A percentile compares a stretch with the other conserved stretches of the same genome.
These are phyloP conservation scores for Diaporthe sp. DNA, from an alignment of 2,329 filamentous ascomycete genomes.

Conservation along the genomic window DNA sequence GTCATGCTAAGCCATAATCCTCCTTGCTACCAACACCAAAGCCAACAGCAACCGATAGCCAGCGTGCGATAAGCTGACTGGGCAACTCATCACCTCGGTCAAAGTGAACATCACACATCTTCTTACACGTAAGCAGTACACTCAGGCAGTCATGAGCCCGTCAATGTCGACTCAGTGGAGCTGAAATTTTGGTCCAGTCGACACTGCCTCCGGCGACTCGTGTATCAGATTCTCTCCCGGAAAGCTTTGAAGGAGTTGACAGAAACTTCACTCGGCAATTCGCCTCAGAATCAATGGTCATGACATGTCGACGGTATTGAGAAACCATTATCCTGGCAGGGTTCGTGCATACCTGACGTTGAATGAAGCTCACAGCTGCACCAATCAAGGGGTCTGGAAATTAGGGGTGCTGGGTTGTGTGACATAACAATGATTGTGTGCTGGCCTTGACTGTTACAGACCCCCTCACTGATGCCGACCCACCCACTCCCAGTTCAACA, in stretches of 20 bases:
- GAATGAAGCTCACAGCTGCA: not conserved
- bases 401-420: not conserved
- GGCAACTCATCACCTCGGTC: not conserved
- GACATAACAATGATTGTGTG: not conserved
- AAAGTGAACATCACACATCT: not conserved
- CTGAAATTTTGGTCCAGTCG: not conserved
- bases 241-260: not conserved
- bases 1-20: constrained; percentile 5
- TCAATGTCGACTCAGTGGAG: not conserved
- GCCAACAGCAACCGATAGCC: not conserved
- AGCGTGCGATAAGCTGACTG: not conserved
- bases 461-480: not conserved
- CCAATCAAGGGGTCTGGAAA: not conserved
- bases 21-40: too few relatives aligned
- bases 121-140: not conserved
- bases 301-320: not conserved
- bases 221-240: not conserved
- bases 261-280: not conserved
- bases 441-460: not conserved
- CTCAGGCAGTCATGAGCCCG: not conserved
- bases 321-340: not conserved
- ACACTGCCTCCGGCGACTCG: not conserved
- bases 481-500: not conserved
- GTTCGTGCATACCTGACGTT: not conserved
- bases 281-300: not conserved